Conservation (phyloP, 768 basidiomycete genomes). For the Russula ochroleuca region DNA sequence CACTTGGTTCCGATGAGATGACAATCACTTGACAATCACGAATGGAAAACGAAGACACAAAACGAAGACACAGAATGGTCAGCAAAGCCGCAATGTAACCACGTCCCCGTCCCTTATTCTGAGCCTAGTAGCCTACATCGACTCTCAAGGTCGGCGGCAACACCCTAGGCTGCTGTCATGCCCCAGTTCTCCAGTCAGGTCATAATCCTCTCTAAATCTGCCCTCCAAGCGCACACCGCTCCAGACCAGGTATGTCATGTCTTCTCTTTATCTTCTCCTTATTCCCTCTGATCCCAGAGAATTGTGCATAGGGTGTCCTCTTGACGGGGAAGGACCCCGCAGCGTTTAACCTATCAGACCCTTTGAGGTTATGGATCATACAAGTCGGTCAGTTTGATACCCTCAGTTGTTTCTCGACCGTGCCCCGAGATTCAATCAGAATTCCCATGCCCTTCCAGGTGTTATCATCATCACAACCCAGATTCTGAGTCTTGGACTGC, state of each 20-base stretch:
- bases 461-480: slow-evolving; percentile 81
- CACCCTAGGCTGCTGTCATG: slow-evolving; percentile 2
- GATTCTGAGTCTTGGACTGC: slow-evolving; percentile 63
- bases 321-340: slow-evolving; percentile 73
- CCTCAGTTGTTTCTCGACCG: not conserved
- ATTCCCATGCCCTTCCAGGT: slow-evolving; percentile 39
- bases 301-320: slow-evolving; percentile 56
- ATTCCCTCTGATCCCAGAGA: not conserved
- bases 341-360: slow-evolving; percentile 58
- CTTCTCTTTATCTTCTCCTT: not conserved
- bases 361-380: slow-evolving; percentile 71
- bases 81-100: no score
- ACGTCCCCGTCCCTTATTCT: no score
- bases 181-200: slow-evolving; percentile 11
- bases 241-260: slow-evolving; percentile 25
- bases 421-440: not conserved
- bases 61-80: no score
- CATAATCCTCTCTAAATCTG: slow-evolving; percentile 5
- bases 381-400: slow-evolving; percentile 56
- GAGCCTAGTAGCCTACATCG: not conserved
- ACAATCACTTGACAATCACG: no score
- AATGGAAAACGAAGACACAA: no score
- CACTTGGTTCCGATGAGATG: no score
- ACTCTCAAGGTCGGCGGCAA: not conserved
- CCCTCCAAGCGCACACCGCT: slow-evolving; percentile 10